Evolutionary conservation across 768 basidiomycete species (phyloP), one percentile per base, ranked within the genome.

Genomic region (Suillus spraguei): DNA sequence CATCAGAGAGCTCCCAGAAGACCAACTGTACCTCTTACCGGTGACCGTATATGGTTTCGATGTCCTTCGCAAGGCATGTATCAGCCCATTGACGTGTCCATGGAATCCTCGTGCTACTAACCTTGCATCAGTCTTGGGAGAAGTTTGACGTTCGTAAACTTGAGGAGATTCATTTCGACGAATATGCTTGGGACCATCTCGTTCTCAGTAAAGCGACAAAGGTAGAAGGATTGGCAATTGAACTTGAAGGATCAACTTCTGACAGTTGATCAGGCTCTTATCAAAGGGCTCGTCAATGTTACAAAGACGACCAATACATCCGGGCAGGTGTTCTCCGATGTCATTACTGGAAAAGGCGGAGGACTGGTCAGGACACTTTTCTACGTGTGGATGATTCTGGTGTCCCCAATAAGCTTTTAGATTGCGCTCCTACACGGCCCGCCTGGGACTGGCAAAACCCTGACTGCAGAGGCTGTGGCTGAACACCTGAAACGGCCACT

Each of bases 331-430:
- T 68, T 73, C 44, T 65, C 44, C 60, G 87, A 88, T 63, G 85
- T 87, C 64, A 84, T 88, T 71, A 83, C 82, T 67, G 87, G 86
- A 41, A 88, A 89, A 68, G 87, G 87, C 0, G 83, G 85, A n/a
- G 83, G 83, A 16, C 74, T 86, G 42, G 83, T 89, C n/a, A 77
- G 87, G 55, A 83, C 84, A 61, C 74, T 85, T 3, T 39, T 54
- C 8, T 60, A 36, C 4, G 8, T 36, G 2, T 5, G 11, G n/a
- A 20, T 41, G 54, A 39, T 52, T 28, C 47, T 6, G 8, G 20
- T 39, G 9, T 64, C 4, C 55, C 42, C 8, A 46, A 11, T 32
- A 35, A 17, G 6, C 32, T 53, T 17, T 24, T 33, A 73, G 71
- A 72, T 73, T 32, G 60, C 65, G 14, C 68, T 73, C 17, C 59